Conservation (phyloP, 306 rosid species). For the Lathyrus tuberosus region DNA sequence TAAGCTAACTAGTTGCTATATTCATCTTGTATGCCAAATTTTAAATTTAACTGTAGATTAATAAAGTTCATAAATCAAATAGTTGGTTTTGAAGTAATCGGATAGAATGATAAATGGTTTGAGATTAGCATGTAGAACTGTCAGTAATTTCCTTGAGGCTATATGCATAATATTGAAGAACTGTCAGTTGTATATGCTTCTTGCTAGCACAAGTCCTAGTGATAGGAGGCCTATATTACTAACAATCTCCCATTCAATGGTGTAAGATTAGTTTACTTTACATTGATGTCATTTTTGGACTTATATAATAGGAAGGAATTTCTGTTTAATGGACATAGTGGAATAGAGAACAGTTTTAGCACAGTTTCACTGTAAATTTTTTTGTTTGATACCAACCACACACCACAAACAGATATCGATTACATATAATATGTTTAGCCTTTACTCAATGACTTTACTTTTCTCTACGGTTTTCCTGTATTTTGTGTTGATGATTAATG, state of each 20-base stretch:
- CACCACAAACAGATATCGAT: neutral
- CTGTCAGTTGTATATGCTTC: neutral
- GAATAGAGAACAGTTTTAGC: conserved; percentile 5
- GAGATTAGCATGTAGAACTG: neutral
- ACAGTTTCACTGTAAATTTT: neutral
- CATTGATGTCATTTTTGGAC: neutral
- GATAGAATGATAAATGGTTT: neutral
- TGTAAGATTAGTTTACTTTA: conserved; percentile 5
- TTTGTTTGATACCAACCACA: neutral
- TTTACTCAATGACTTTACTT: conserved; percentile 12
- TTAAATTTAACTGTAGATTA: conserved; percentile 16
- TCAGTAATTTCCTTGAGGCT: conserved; percentile 7
- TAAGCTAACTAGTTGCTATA: conserved; percentile 15
- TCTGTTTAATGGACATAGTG: conserved; percentile 10
- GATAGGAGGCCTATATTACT: too few species aligned
- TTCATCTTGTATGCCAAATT: conserved; percentile 26
- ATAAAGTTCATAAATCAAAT: neutral
- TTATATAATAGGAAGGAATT: neutral
- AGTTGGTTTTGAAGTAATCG: neutral
- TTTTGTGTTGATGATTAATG: conserved; percentile 22
- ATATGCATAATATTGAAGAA: neutral
- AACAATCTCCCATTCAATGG: neutral
- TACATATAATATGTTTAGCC: neutral
- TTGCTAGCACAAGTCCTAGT: too few species aligned
- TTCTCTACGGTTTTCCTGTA: neutral